Evolutionary conservation across 139 green algal genomes (phyloP).

Genomic region (Parachlorella kessleri): DNA sequence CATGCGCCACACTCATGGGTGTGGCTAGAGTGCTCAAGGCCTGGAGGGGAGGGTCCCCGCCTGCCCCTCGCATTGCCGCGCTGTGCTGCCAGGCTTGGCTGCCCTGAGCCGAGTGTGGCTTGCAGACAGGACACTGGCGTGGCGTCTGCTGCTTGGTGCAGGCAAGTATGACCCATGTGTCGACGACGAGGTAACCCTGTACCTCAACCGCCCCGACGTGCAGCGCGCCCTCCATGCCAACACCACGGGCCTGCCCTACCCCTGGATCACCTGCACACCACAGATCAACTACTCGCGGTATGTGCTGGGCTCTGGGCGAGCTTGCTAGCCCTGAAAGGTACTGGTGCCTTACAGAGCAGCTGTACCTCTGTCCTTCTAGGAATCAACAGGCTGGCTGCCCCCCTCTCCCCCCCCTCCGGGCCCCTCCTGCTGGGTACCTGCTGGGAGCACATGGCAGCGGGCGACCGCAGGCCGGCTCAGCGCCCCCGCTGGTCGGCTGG

Average conservation of each 20-base stretch:
- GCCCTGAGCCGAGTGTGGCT: too few relatives aligned
- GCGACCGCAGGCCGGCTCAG: too few relatives aligned
- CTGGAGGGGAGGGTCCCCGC: too few relatives aligned
- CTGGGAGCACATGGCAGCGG: too few relatives aligned
- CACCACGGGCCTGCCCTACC: constrained; percentile 17
- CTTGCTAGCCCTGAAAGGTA: background rate
- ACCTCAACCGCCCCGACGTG: constrained; percentile 82
- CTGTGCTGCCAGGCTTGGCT: too few relatives aligned
- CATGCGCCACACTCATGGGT: too few relatives aligned
- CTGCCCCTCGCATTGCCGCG: too few relatives aligned
- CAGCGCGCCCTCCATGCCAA: constrained; percentile 66
- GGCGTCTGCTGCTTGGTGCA: constrained; percentile 1
- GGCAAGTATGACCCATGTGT: constrained; percentile 78
- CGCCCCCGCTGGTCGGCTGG: too few relatives aligned
- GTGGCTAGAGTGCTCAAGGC: too few relatives aligned
- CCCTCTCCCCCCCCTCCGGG: background rate
- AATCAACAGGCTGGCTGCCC: background rate
- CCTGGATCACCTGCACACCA: constrained; percentile 59
- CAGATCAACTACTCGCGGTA: constrained; percentile 52
- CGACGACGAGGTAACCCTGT: constrained; percentile 68
- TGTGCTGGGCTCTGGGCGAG: background rate
- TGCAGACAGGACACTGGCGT: background rate
- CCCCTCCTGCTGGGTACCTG: too few relatives aligned
- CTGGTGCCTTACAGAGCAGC: background rate
- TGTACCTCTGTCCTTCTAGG: background rate